Evolutionary conservation across 768 basidiomycete species (phyloP), one percentile per base, ranked within the genome.

Genomic region (Harrya chromipes): DNA sequence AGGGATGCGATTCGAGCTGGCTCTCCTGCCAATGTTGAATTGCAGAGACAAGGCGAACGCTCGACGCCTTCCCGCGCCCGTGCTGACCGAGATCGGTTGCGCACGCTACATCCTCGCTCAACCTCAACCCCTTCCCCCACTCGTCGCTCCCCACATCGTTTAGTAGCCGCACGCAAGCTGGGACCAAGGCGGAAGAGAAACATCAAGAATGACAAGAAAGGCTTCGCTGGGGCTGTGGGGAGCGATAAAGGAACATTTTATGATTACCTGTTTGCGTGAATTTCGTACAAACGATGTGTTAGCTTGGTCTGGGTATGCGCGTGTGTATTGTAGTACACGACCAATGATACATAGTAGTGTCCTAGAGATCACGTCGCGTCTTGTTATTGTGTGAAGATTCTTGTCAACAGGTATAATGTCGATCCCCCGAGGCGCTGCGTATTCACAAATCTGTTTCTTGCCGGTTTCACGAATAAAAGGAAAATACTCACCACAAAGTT

Each of bases 81-180:
- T 33, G 55, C 34, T 17, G 41, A 61, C 40, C 49, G 60, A 37
- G 54, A 71, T 35, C 62, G 64, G 21, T 62, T 69, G 48, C 57
- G 67, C 52, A 46, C 67, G 26, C 51, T 70, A 52, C 59, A 63
- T 38, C 61, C 64, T 50, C 62, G 76, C 21, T 74, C 78, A 1
- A 57, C 77, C 4, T 81, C 80, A 5, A 81, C 81, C 0, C 82
- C 79, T 23, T 83, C 82, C 0, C 82, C 82, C 24, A 74, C 67
- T 7, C 66, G 81, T 42, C 56, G 69, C 45, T 56, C 67, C 17
- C 59, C 66, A 3, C 61, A 60, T 41, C 64, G 68, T 35, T 56
- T 55, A 17, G 49, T 43, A 20, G 16, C 43, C 13, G 7, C 57
- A 16, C 58, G 64, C 43, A 60, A 44, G 19, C 1, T 40, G 24